These are phyloP conservation scores for Colletotrichum tanaceti DNA, from an alignment of 2,329 filamentous ascomycete species.

Conservation along the genomic window DNA sequence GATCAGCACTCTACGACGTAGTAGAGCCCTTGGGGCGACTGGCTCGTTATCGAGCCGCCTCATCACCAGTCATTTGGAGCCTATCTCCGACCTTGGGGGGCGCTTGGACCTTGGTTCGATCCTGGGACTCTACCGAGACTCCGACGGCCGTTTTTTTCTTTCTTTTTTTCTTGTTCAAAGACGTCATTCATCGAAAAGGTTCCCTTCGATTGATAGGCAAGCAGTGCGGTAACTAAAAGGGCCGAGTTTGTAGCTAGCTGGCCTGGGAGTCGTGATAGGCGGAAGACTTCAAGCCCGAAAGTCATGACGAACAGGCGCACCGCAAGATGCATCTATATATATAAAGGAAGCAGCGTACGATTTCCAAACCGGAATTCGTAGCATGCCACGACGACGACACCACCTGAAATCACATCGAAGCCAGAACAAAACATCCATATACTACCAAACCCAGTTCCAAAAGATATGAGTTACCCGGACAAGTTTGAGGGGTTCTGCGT, in stretches of 20 bases:
- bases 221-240: background rate
- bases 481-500: slow-evolving; percentile 58
- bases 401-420: background rate
- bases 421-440: background rate
- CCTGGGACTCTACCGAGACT: slow-evolving; percentile 11
- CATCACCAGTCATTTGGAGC: background rate
- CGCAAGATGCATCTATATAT: too few relatives aligned
- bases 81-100: slow-evolving; percentile 5
- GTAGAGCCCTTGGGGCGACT: background rate
- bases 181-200: slow-evolving; percentile 32
- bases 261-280: background rate
- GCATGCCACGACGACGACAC: too few relatives aligned
- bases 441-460: slow-evolving; percentile 29
- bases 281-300: slow-evolving; percentile 8
- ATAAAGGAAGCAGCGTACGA: background rate
- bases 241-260: background rate
- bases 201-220: background rate
- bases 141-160: background rate
- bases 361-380: too few relatives aligned
- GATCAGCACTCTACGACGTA: slow-evolving; percentile 18
- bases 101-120: slow-evolving; percentile 18
- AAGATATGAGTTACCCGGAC: slow-evolving; percentile 59
- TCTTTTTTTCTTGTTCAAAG: slow-evolving; percentile 22
- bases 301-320: slow-evolving; percentile 12
- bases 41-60: slow-evolving; percentile 26